Base-by-base conservation (phyloP, 2,329 filamentous ascomycete species). In the Rhynchosporium secalis region DNA sequence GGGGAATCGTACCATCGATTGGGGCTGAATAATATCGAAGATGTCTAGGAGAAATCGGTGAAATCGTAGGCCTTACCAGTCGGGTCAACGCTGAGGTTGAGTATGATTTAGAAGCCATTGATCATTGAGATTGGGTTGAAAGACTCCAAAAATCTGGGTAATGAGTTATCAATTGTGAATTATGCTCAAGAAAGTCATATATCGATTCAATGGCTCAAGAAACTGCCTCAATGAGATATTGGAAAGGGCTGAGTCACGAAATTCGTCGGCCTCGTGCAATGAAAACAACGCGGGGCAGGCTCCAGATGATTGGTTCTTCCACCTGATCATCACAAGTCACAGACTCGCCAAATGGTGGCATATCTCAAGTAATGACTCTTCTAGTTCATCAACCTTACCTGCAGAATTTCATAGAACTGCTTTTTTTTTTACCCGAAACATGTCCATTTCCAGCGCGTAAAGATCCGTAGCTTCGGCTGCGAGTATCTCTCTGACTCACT, bases 1-100 rank as follows among this genome's bases (percentile, higher is more conserved):
- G 83, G 1, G 93, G 92, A 62, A 96, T 80, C 40, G 78, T 75
- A 59, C 81, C 79, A 69, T 82, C 80, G 57, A 81, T 78, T 2
- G 85, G 83, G 20, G 84, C 85, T 55, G 86, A 85, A 72, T 89
- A 89, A 66, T 74, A 73, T 62, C 84, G 81, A 45, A 63, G 38
- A 29, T 62, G 51, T 33, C 38, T 65, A 12, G 62, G 49, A 33
- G 64, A 63, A 36, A 62, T 61, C 63, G 70, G 67, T n/a, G 58
- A 67, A 54, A 62, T 54, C 36, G 65, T 64, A 38, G 70, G 69
- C 55, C 65, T 68, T 49, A 68, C 62, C 56, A 72, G 62, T 15
- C 70, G 63, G 26, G 64, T 61, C 36, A 74, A 47, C 36, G 67
- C 61, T 15, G 68, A 61, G 28, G 61, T 64, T 48, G 68, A 57